Percentiles rank a stretch among this genome's conserved stretches.
phyloP scores from a whole-genome alignment of 2,329 filamentous ascomycete genomes.

The Claviceps humidiphila region DNA sequence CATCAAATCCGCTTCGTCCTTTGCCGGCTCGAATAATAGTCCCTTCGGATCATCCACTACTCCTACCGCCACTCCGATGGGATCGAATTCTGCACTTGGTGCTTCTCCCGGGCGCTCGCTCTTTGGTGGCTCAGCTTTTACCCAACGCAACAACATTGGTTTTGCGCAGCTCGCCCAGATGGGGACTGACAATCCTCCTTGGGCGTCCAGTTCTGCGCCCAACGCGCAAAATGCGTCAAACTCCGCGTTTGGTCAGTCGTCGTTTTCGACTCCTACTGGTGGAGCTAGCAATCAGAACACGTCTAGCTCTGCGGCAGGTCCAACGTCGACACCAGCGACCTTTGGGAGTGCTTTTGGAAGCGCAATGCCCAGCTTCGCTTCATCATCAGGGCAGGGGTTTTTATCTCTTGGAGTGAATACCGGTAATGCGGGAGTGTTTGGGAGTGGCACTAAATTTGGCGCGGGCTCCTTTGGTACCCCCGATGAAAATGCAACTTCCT shows the following conservation, averaged over 20 bases:
- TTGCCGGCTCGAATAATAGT: slow-evolving; percentile 17
- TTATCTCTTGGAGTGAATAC: slow-evolving; percentile 29
- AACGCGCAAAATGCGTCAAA: slow-evolving; percentile 10
- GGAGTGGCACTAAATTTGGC: slow-evolving; percentile 23
- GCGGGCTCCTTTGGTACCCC: slow-evolving; percentile 19
- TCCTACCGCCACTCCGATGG: slow-evolving; percentile 24
- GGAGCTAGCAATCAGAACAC: slow-evolving; percentile 20
- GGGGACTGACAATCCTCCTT: slow-evolving; percentile 39
- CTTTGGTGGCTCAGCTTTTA: slow-evolving; percentile 40
- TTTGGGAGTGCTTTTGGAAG: slow-evolving; percentile 21
- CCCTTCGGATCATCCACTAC: slow-evolving; percentile 29
- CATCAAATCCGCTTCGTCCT: slow-evolving; percentile 19
- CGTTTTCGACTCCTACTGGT: slow-evolving; percentile 30
- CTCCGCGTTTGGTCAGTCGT: slow-evolving; percentile 42
- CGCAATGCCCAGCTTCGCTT: slow-evolving; percentile 29
- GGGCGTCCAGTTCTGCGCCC: slow-evolving; percentile 23
- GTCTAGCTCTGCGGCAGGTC: slow-evolving; percentile 23
- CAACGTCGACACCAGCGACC: slow-evolving; percentile 18
- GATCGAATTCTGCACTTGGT: slow-evolving; percentile 17
- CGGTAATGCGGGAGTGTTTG: slow-evolving; percentile 23
- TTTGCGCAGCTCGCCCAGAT: slow-evolving; percentile 40
- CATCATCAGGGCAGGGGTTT: slow-evolving; percentile 44
- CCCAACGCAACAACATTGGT: slow-evolving; percentile 31
- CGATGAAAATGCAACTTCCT: slow-evolving; percentile 8
- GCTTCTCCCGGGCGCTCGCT: slow-evolving; percentile 21